Evolutionary conservation across 1,139 yeast genomes (phyloP).

Genomic region (Torulaspora globosa): DNA sequence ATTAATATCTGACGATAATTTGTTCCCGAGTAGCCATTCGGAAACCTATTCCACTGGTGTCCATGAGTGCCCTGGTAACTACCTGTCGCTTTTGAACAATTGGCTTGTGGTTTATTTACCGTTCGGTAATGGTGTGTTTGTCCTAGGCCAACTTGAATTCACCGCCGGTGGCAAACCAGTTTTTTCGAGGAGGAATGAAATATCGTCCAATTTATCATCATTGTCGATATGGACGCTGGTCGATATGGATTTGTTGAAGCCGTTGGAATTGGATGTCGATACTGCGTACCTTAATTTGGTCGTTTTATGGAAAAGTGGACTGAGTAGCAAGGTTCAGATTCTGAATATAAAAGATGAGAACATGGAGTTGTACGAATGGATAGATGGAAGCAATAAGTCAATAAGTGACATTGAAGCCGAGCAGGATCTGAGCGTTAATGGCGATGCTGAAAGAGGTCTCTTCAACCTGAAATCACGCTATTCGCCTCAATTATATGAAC

Average conservation of each 20-base stretch:
- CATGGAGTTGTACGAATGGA: conserved; percentile 29
- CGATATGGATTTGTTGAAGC: conserved; percentile 36
- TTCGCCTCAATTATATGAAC: conserved; percentile 22
- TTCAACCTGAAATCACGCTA: conserved; percentile 28
- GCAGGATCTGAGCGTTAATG: conserved; percentile 18
- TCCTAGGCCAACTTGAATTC: conserved; percentile 40
- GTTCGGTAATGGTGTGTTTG: conserved; percentile 43
- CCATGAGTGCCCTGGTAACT: conserved; percentile 27
- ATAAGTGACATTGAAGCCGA: conserved; percentile 28
- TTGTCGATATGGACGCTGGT: conserved; percentile 50
- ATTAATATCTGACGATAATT: conserved; percentile 36
- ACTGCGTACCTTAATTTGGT: conserved; percentile 32
- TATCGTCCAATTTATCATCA: conserved; percentile 31
- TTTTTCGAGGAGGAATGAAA: conserved; percentile 12
- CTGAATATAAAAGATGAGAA: conserved; percentile 34
- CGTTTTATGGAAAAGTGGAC: conserved; percentile 63
- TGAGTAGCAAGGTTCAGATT: conserved; percentile 46
- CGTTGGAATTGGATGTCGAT: conserved; percentile 26
- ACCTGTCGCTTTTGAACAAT: conserved; percentile 24
- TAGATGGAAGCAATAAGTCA: conserved; percentile 31
- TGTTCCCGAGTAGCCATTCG: conserved; percentile 29
- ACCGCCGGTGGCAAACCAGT: conserved; percentile 22
- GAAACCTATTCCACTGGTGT: conserved; percentile 16
- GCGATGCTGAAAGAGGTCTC: conserved; percentile 21
- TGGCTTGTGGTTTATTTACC: conserved; percentile 41